phyloP scores from a whole-genome alignment of 805 yeast genomes.

The Nakazawaea holstii region DNA sequence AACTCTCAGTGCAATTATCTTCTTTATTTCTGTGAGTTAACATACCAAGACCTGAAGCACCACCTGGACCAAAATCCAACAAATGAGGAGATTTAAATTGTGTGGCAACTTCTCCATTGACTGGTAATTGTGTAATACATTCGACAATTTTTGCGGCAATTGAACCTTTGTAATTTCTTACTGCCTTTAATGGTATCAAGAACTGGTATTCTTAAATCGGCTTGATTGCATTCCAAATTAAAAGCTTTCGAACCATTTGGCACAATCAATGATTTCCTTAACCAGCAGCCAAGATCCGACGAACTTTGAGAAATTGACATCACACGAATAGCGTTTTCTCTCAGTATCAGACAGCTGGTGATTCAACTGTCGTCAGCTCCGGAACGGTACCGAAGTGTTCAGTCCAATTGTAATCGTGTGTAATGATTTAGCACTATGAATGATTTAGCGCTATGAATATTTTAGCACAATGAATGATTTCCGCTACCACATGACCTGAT shows the following conservation, averaged over 20 bases:
- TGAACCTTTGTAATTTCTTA: conserved; percentile 52
- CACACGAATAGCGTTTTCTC: too few species aligned
- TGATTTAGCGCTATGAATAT: too few species aligned
- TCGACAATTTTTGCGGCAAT: conserved; percentile 66
- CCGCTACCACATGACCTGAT: too few species aligned
- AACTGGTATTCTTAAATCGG: conserved; percentile 75
- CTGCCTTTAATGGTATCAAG: conserved; percentile 84
- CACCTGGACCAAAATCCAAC: conserved; percentile 98
- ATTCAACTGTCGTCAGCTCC: too few species aligned
- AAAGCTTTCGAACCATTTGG: conserved; percentile 57
- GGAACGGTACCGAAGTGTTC: too few species aligned
- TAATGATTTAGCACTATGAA: too few species aligned
- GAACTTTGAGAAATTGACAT: too few species aligned
- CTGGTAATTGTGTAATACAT: conserved; percentile 85
- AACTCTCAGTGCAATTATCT: conserved; percentile 94
- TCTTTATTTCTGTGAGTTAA: conserved; percentile 96
- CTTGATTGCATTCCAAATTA: conserved; percentile 48
- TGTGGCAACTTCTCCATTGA: conserved; percentile 92
- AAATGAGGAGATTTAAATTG: conserved; percentile 78
- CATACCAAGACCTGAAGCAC: conserved; percentile 92
- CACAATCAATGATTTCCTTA: too few species aligned
- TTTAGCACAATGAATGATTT: too few species aligned
- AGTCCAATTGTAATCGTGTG: too few species aligned
- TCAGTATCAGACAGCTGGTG: too few species aligned
- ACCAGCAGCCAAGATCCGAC: too few species aligned